Evolutionary conservation across 805 yeast genomes (phyloP).

Genomic region (Hanseniaspora lindneri): DNA sequence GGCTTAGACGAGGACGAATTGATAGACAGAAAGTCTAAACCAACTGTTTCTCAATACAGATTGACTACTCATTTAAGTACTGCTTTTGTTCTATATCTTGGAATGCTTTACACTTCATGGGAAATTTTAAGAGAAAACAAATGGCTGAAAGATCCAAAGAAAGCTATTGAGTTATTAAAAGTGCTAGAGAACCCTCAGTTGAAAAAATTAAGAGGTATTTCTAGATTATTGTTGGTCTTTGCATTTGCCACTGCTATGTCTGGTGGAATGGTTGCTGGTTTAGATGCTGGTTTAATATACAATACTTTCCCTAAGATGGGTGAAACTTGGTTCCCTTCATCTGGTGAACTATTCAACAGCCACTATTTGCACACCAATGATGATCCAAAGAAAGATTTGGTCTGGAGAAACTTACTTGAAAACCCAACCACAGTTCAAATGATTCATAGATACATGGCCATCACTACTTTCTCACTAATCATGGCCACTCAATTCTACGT

Average conservation of each 20-base stretch:
- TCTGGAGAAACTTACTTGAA: conserved; percentile 89
- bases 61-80: conserved; percentile 88
- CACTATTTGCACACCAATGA: conserved; percentile 57
- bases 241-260: conserved; percentile 88
- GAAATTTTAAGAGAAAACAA: conserved; percentile 66
- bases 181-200: conserved; percentile 52
- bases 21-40: conserved; percentile 72
- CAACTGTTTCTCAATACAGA: conserved; percentile 95
- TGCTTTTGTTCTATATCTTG: conserved; percentile 75
- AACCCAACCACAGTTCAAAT: conserved; percentile 94
- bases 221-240: conserved; percentile 48
- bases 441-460: conserved; percentile 76
- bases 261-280: conserved; percentile 96
- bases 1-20: conserved; percentile 77
- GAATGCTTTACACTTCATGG: conserved; percentile 83
- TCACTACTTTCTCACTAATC: conserved; percentile 61
- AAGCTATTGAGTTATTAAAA: conserved; percentile 43
- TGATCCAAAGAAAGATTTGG: conserved; percentile 44
- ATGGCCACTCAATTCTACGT: conserved; percentile 62
- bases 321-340: conserved; percentile 60
- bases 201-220: conserved; percentile 42
- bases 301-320: conserved; percentile 98
- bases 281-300: conserved; percentile 93
- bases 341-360: conserved; percentile 66
- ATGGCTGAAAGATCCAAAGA: conserved; percentile 53